These are phyloP conservation scores for Wickerhamiella dianesei DNA, from an alignment of 805 yeast species.

Conservation along the genomic window DNA sequence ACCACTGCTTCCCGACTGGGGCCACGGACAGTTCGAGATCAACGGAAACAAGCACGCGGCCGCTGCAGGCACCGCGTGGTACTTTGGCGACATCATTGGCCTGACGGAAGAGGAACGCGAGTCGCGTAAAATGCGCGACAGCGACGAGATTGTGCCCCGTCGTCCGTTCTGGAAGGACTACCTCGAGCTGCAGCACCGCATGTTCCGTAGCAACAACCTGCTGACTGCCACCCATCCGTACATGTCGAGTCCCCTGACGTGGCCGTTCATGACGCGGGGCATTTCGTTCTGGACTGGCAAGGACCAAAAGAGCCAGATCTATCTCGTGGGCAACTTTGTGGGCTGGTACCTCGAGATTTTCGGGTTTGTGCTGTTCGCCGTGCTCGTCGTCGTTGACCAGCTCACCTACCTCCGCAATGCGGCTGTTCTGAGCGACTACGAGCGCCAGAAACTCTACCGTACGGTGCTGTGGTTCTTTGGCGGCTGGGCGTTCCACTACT, in stretches of 20 bases:
- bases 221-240: constrained; percentile 84
- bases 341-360: constrained; percentile 33
- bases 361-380: constrained; percentile 39
- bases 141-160: constrained; percentile 9
- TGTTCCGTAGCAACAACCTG: constrained; percentile 88
- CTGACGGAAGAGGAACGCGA: constrained; percentile 41
- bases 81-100: constrained; percentile 52
- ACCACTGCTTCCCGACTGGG: constrained; percentile 78
- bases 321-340: constrained; percentile 74
- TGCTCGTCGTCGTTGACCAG: constrained; percentile 59
- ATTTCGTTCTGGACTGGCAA: constrained; percentile 89
- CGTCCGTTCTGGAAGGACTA: constrained; percentile 70
- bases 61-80: constrained; percentile 63
- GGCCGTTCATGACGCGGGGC: constrained; percentile 86
- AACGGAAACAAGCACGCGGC: constrained; percentile 79
- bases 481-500: constrained; percentile 82
- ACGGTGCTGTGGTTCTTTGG: constrained; percentile 71
- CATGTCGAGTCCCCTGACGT: constrained; percentile 78
- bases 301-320: constrained; percentile 56
- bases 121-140: constrained; percentile 24
- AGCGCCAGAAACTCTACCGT: constrained; percentile 55
- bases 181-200: constrained; percentile 71
- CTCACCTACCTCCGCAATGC: constrained; percentile 61
- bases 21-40: constrained; percentile 82
- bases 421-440: constrained; percentile 35